Base-by-base conservation (phyloP, 805 yeast genomes). In the Yamadazyma insecticola region DNA sequence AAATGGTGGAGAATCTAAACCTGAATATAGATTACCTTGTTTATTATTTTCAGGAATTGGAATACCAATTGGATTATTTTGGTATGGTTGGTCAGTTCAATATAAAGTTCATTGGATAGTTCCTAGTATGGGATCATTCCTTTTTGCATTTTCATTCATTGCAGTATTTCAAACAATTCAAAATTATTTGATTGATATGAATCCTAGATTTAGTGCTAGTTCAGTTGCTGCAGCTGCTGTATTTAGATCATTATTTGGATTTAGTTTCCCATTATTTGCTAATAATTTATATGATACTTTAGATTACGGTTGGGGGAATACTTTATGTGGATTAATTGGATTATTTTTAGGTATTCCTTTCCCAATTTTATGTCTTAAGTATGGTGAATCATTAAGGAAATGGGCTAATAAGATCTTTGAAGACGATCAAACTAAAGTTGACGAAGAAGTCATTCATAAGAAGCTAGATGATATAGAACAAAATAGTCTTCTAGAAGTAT, bases 71-170 rank as follows among this genome's bases (percentile, higher is more conserved):
- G 87, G 86, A 0, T 56, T 80, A 24, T 58, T 81, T 37, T 76
- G 84, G 76, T 78, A 75, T 45, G 88, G 87, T 11, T 81, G 87
- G 88, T 69, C 79, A 20, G 79, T 82, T 2, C 60, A 77, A 45
- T 60, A 69, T 19, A 49, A 69, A 18, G 47, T 75, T 26, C 75
- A 66, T 31, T 81, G 82, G 80, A 66, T 80, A 24, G 72, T 78
- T 65, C 82, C 85, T 0, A 58, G 63, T 18, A 58, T 80, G 18
- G 89, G 88, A 3, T 65, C 77, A 12, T 70, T 61, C 4, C 56
- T 81, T 15, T 78, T 78, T 50, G 79, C 80, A 2, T 68, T 72
- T 45, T 76, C 76, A 2, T 53, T 78, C 24, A 70, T 77, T 35
- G 72, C 78, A 4, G 76, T 77, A n/a, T 81, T 81, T 56, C 83